Base-by-base conservation (phyloP, 169 alveolate species). In the Cryptosporidium bovis region DNA sequence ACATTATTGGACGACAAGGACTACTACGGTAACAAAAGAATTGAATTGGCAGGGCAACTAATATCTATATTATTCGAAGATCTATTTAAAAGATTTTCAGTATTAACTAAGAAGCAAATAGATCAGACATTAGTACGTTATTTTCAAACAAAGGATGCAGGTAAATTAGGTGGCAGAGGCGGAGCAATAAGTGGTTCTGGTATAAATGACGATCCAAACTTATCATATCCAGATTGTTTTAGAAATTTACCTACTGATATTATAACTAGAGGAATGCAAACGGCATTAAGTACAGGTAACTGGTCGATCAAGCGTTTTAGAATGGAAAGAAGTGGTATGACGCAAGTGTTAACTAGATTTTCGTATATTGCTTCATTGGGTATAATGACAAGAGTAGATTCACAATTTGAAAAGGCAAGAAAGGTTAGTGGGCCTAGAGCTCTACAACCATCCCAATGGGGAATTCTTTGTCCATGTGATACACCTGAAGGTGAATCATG, bases 401-500 rank as follows among this genome's bases (percentile, higher is more conserved):
- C 98, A 66, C 95, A 96, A 85, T 94, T 96, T 85, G 98, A 96
- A 92, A 97, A 97, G 90, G 95, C 97, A 18, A 92, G 99, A 77
- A 97, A 98, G 93, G 97, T 97, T 13, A 93, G 98, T 64, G 99
- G 99, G 0, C 99, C 99, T 12, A 94, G 99, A 46, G 97, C 99
- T 53, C 92, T 99, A 27, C 99, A 98, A 89, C 99, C 99, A 8
- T 95, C 99, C 20, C 99, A 98, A 90, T 98, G 99, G 98, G 99
- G 99, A 7, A 95, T 98, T 93, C 84, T 99, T 15, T 98, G 99
- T 82, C 99, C 99, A 1, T 96, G 99, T 84, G 99, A 99, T 90
- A 99, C 99, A 3, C 99, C 99, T 2, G 99, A 99, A 82, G 99
- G 99, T 1, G 99, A 97, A 85, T 95, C 98, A 36, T 98, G 99